Percentiles rank a stretch among this genome's conserved stretches.
Evolutionary conservation across 192 early-diverging fungal species (phyloP).

Genomic region (Umbelopsis ramanniana): DNA sequence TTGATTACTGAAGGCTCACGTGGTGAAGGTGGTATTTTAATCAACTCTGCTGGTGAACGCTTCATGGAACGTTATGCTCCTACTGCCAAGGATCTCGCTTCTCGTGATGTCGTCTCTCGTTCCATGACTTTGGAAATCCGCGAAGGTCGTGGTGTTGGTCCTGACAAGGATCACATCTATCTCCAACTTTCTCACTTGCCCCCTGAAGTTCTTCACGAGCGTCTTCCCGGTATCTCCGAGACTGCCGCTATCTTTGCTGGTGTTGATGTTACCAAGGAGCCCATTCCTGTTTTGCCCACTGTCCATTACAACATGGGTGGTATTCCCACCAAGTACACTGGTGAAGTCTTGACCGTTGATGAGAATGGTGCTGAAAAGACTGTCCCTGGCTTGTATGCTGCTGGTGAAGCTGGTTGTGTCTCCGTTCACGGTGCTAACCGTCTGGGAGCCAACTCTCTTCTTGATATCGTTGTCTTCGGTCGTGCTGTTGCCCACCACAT

Average conservation of each 20-base stretch:
- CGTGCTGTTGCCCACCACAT: conserved; percentile 96
- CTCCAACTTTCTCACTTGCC: conserved; percentile 96
- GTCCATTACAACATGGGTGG: conserved; percentile 99
- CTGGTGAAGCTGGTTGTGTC: conserved; percentile 96
- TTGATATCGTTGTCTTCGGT: conserved; percentile 98
- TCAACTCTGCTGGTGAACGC: conserved; percentile 96
- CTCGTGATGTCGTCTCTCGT: conserved; percentile 97
- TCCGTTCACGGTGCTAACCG: conserved; percentile 99
- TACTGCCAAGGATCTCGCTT: conserved; percentile 98
- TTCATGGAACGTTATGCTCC: conserved; percentile 99
- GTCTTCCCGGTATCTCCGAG: conserved; percentile 98
- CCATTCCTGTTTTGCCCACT: conserved; percentile 98
- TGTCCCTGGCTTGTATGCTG: conserved; percentile 98
- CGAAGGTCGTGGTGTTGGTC: conserved; percentile 95
- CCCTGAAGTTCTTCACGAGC: conserved; percentile 86
- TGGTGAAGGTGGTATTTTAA: conserved; percentile 96
- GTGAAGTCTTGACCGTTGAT: conserved; percentile 86
- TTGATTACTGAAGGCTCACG: conserved; percentile 94
- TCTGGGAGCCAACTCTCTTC: conserved; percentile 95
- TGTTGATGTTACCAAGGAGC: conserved; percentile 99
- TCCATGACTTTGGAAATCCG: conserved; percentile 99
- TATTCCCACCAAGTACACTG: conserved; percentile 96
- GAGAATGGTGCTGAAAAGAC: conserved; percentile 86
- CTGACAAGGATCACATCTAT: conserved; percentile 95
- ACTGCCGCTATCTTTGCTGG: conserved; percentile 98